phyloP scores from a whole-genome alignment of 176 grass and related monocot species.

The Carex kokanica region DNA sequence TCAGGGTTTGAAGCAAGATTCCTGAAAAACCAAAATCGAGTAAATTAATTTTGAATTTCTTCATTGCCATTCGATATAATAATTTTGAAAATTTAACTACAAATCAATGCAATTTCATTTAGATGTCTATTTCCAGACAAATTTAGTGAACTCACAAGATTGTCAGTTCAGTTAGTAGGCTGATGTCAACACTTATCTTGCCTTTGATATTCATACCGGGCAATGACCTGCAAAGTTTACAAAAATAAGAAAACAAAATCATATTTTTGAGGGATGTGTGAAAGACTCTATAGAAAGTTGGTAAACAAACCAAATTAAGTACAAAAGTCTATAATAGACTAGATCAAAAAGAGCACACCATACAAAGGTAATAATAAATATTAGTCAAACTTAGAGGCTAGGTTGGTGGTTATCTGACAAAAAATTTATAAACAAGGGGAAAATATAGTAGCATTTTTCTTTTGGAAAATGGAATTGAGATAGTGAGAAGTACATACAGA shows the following conservation, averaged over 20 bases:
- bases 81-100: background rate
- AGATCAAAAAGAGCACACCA: background rate
- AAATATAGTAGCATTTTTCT: background rate
- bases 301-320: background rate
- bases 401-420: background rate
- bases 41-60: constrained; percentile 9
- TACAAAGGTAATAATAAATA: constrained; percentile 20
- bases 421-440: background rate
- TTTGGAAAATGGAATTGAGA: background rate
- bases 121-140: background rate
- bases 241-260: background rate
- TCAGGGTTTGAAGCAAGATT: constrained; percentile 60
- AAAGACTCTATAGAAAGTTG: background rate
- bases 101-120: constrained; percentile 23
- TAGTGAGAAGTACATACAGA: constrained; percentile 40
- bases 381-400: background rate
- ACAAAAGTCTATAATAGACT: background rate
- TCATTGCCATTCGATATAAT: too few species aligned
- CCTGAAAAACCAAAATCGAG: constrained; percentile 50
- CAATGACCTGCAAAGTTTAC: constrained; percentile 51
- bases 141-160: constrained; percentile 60
- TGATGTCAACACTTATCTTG: constrained; percentile 48
- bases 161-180: constrained; percentile 52
- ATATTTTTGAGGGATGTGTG: background rate
- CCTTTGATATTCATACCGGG: constrained; percentile 54